Base-by-base conservation (phyloP, 2,329 filamentous ascomycete genomes). In the Elsinoe australis region DNA sequence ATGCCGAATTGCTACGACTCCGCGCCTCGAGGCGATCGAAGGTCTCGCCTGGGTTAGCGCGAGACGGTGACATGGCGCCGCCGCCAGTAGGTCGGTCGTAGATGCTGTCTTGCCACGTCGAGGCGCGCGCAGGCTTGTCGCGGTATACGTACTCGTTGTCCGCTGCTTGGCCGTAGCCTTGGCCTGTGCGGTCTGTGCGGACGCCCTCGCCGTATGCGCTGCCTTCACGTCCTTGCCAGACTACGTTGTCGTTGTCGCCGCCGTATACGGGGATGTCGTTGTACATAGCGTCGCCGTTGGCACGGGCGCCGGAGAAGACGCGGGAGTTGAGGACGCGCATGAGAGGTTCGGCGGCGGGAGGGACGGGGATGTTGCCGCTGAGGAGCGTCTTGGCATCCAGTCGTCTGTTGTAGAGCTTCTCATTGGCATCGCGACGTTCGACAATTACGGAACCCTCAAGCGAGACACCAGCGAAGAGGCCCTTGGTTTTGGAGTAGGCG, bases 401-500 rank as follows among this genome's bases (percentile, higher is more conserved):
- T 52, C 85, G 80, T 51, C 83, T 79, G 53, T 87, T 86, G 66
- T 98, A 98, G 52, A 98, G 77, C 70, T 94, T 95, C 69, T 95
- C 85, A 63, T 98, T 98, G 58, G 92, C 92, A 67, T 98, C 92
- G 69, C 88, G 84, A 54, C 92, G 80, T 71, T 98, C 92, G 54
- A 96, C 86, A 55, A 98, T 83, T 47, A 86, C 88, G 53, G 85
- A 90, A 17, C 92, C 92, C 66, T 98, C 92, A 56, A 98, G 72
- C 57, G 86, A 94, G 39, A 98, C 89, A 62, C 92, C 92, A 4
- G 92, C 92, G 59, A 98, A 98, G 24, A 98, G 71, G 15, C 92
- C 92, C 71, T 95, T 96, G 9, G 92, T 98, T 71, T 95, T 96
- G 64, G 85, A 92, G 74, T 98, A 98, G 60, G 86, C 87, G 72